Conservation (phyloP, 805 yeast species). For the Cephaloascus fragrans region DNA sequence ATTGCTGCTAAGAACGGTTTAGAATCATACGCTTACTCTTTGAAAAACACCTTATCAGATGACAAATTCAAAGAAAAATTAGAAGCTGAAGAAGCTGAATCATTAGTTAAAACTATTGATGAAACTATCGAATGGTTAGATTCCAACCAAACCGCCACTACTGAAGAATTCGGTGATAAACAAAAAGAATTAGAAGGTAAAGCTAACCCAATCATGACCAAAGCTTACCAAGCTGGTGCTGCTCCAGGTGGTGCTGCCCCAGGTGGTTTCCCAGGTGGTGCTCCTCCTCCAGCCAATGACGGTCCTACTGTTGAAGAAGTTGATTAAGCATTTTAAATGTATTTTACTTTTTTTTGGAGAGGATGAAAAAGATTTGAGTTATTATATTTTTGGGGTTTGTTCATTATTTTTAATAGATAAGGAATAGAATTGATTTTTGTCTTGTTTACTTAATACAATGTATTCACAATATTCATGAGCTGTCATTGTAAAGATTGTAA, state of each 20-base stretch:
- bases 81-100: conserved; percentile 57
- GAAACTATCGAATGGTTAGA: conserved; percentile 90
- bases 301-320: conserved; percentile 49
- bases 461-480: too few relatives aligned
- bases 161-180: conserved; percentile 85
- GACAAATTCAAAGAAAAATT: conserved; percentile 69
- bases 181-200: conserved; percentile 93
- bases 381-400: neutral
- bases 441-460: too few relatives aligned
- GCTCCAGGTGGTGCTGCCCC: conserved; percentile 55
- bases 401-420: neutral
- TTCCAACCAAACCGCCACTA: conserved; percentile 82
- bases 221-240: conserved; percentile 94
- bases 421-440: neutral
- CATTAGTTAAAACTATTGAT: conserved; percentile 69
- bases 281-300: conserved; percentile 38
- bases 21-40: conserved; percentile 90
- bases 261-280: conserved; percentile 44
- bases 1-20: conserved; percentile 90
- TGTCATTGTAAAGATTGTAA: too few relatives aligned
- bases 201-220: conserved; percentile 95
- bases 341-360: neutral
- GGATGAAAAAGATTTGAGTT: neutral
- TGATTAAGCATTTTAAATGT: conserved; percentile 20
- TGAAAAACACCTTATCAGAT: conserved; percentile 75